phyloP scores from a whole-genome alignment of 192 early-diverging fungal genomes.

The Coemansia umbellata region DNA sequence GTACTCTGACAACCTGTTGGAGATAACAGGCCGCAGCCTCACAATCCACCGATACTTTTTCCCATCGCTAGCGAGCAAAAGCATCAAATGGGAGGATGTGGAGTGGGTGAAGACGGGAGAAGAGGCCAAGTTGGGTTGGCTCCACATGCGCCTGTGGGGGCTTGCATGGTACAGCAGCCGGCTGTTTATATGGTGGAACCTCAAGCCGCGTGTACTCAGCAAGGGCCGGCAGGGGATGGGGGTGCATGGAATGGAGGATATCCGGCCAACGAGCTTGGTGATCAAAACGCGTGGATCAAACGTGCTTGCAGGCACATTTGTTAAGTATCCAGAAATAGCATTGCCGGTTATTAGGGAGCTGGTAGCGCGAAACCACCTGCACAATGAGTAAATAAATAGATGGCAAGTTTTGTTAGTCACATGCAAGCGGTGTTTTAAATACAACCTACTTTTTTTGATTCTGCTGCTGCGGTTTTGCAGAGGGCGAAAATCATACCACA shows the following conservation, averaged over 20 bases:
- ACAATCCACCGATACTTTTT: conserved; percentile 19
- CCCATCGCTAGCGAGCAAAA: conserved; percentile 2
- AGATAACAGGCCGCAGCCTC: conserved; percentile 5
- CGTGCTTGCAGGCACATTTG: conserved; percentile 13
- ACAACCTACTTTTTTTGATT: too few relatives aligned
- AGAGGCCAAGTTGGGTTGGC: conserved; percentile 12
- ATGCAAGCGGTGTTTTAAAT: too few relatives aligned
- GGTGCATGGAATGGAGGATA: conserved; percentile 2
- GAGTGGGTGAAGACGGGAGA: conserved; percentile 15
- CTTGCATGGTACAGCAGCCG: neutral
- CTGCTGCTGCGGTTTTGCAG: too few relatives aligned
- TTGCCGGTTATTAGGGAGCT: conserved; percentile 10
- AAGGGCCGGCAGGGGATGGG: neutral
- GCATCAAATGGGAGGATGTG: conserved; percentile 7
- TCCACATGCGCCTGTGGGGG: conserved; percentile 15
- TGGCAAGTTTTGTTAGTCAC: too few relatives aligned
- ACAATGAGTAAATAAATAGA: conserved; percentile 7
- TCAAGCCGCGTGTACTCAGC: neutral
- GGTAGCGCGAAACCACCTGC: conserved; percentile 6
- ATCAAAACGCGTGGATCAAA: conserved; percentile 7
- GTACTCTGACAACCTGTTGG: conserved; percentile 14
- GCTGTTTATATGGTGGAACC: conserved; percentile 27
- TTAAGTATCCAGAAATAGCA: conserved; percentile 7
- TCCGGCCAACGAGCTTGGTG: conserved; percentile 11
- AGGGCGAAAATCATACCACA: too few relatives aligned